Conservation (phyloP, 192 early-diverging fungal species). For the Coemansia sp. region DNA sequence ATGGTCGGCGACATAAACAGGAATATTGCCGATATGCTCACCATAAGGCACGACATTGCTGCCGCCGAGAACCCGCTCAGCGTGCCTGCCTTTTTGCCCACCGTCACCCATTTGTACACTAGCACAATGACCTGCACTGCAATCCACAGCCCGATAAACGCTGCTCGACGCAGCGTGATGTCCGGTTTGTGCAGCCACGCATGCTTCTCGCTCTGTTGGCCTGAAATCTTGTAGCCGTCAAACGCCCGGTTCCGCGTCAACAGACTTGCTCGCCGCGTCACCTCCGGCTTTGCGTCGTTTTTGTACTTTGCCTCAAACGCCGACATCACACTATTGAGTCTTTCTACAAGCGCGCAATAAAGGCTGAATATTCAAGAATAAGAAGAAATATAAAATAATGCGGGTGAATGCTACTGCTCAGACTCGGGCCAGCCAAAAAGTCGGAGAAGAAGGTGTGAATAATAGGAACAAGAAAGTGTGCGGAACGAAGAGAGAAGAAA, state of each 20-base stretch:
- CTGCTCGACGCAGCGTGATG: constrained; percentile 42
- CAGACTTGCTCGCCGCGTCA: constrained; percentile 38
- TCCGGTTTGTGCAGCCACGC: constrained; percentile 36
- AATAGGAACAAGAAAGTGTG: constrained; percentile 4
- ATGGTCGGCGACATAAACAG: constrained; percentile 78
- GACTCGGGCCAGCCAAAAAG: neutral
- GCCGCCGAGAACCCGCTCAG: constrained; percentile 37
- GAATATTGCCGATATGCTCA: constrained; percentile 60
- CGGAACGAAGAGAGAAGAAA: constrained; percentile 15
- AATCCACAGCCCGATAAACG: constrained; percentile 62
- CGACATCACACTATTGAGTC: neutral
- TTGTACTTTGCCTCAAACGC: constrained; percentile 30
- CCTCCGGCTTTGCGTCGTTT: constrained; percentile 1
- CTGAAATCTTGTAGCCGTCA: constrained; percentile 43
- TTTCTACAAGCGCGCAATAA: neutral
- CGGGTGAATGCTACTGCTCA: neutral
- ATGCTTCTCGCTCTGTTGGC: constrained; percentile 13
- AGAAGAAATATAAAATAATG: neutral
- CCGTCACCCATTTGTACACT: constrained; percentile 59
- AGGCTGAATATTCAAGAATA: neutral
- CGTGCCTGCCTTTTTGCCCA: constrained; percentile 42
- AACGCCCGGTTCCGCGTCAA: constrained; percentile 52
- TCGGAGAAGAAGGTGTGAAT: neutral
- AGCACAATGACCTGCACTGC: constrained; percentile 60
- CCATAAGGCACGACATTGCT: constrained; percentile 52